Conservation (phyloP, 352 stramenopile genomes). For the Phytophthora pistaciae region DNA sequence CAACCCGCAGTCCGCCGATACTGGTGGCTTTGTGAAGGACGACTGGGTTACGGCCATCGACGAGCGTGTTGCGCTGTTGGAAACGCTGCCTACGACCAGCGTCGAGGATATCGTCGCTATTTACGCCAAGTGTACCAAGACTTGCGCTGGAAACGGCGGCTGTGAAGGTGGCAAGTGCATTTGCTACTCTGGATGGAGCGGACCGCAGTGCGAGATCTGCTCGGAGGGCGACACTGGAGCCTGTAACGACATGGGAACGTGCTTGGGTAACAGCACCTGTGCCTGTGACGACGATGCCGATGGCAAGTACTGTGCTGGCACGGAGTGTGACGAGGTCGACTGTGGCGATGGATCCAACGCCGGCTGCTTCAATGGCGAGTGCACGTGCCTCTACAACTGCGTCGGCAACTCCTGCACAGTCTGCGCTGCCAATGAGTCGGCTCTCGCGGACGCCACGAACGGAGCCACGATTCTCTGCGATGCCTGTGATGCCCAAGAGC, state of each 20-base stretch:
- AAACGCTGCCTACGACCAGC: constrained; percentile 46
- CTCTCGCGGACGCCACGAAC: constrained; percentile 33
- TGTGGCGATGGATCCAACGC: constrained; percentile 59
- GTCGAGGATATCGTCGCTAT: constrained; percentile 51
- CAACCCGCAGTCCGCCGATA: constrained; percentile 80
- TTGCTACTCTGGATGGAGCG: constrained; percentile 72
- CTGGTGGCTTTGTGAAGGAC: constrained; percentile 69
- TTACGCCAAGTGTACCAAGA: constrained; percentile 46
- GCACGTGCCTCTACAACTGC: constrained; percentile 68
- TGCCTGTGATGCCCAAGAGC: constrained; percentile 29
- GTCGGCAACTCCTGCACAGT: constrained; percentile 49
- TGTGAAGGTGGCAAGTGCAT: constrained; percentile 59
- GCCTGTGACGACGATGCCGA: constrained; percentile 52
- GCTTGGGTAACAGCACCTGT: constrained; percentile 69
- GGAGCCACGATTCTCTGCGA: constrained; percentile 56
- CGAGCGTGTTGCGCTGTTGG: constrained; percentile 62
- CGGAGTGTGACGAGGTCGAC: constrained; percentile 56
- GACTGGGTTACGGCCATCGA: constrained; percentile 76
- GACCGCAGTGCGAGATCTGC: constrained; percentile 75
- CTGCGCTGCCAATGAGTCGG: constrained; percentile 52
- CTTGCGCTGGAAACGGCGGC: constrained; percentile 55
- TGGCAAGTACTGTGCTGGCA: constrained; percentile 65
- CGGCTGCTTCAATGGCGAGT: constrained; percentile 62
- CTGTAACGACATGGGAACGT: constrained; percentile 63
- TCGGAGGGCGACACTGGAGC: constrained; percentile 53